Evolutionary conservation across 2,329 filamentous ascomycete species (phyloP), one percentile per base, ranked within the genome.

Genomic region (Cladosporium colombiae): DNA sequence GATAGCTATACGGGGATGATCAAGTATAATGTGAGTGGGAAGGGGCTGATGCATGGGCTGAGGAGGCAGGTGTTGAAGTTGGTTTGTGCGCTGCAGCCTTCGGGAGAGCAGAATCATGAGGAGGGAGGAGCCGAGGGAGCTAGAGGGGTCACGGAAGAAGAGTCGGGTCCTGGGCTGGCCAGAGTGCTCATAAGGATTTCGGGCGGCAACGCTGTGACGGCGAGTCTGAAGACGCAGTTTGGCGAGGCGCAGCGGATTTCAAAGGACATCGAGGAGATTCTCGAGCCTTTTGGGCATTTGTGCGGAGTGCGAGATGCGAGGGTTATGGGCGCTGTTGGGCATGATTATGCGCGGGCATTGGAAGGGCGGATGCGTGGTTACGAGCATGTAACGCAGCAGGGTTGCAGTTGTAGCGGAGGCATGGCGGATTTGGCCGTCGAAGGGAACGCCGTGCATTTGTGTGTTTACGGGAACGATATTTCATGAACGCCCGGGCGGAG

Each of bases 1-100:
- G 82, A 84, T 69, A 76, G 77, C 49, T 83, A 83, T 62, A 82
- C 80, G 0, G 82, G 81, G 4, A 82, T 82, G 81, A 81, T 83
- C 67, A 84, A 83, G 69, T 83, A 80, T 70, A 83, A 84, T 68
- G 81, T 79, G n/a, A 75, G 77, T 1, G 82, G 81, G 0, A 71
- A 75, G 29, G 81, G 81, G 0, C 68, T 84, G 44, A 77, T 78
- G 2, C 78, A 78, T 31, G 81, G 81, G 0, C 72, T 84, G 31
- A 67, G 74, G 27, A 70, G 72, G 23, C 79, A 80, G 62, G 79
- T 83, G 21, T 69, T 74, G 65, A 76, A 76, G 50, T 70, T 83
- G 46, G 79, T 81, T 6, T 74, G 77, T 64, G 71, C 77, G 49
- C 64, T 83, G 66, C 71, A 66, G 35, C 60, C 65, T 74, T 27